Conservation (phyloP, 2,329 filamentous ascomycete genomes). For the Alternaria incomplexa region DNA sequence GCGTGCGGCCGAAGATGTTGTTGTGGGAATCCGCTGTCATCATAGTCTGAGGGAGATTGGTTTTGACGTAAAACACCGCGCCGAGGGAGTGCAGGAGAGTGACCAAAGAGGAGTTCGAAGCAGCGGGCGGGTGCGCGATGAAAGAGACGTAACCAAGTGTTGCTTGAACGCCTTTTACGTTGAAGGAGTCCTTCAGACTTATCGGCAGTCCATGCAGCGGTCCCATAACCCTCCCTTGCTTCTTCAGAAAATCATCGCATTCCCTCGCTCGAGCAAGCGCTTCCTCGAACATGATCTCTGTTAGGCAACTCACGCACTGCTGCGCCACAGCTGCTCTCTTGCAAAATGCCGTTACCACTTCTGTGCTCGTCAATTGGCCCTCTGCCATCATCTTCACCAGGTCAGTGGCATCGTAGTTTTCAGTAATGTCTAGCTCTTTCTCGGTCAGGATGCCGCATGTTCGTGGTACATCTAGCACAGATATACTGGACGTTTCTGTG, state of each 20-base stretch:
- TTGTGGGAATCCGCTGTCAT: conserved; percentile 62
- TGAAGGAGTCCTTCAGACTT: conserved; percentile 67
- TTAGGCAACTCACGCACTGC: conserved; percentile 59
- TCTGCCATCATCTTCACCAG: conserved; percentile 35
- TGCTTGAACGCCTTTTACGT: conserved; percentile 63
- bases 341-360: conserved; percentile 61
- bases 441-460: conserved; percentile 39
- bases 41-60: conserved; percentile 60
- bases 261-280: conserved; percentile 48
- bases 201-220: conserved; percentile 62
- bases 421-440: conserved; percentile 44
- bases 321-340: conserved; percentile 63
- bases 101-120: conserved; percentile 45
- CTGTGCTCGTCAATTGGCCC: conserved; percentile 35
- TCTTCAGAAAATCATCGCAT: conserved; percentile 47
- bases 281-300: conserved; percentile 53
- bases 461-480: conserved; percentile 39
- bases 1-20: conserved; percentile 65
- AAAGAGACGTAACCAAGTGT: conserved; percentile 64
- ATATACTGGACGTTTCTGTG: conserved; percentile 25
- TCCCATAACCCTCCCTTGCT: conserved; percentile 53
- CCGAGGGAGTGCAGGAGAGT: conserved; percentile 49
- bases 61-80: conserved; percentile 61
- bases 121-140: conserved; percentile 38
- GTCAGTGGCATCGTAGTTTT: conserved; percentile 42